Evolutionary conservation across 2,329 filamentous ascomycete genomes (phyloP), one percentile per base, ranked within the genome.

Genomic region (Nannizzia gypsea): DNA sequence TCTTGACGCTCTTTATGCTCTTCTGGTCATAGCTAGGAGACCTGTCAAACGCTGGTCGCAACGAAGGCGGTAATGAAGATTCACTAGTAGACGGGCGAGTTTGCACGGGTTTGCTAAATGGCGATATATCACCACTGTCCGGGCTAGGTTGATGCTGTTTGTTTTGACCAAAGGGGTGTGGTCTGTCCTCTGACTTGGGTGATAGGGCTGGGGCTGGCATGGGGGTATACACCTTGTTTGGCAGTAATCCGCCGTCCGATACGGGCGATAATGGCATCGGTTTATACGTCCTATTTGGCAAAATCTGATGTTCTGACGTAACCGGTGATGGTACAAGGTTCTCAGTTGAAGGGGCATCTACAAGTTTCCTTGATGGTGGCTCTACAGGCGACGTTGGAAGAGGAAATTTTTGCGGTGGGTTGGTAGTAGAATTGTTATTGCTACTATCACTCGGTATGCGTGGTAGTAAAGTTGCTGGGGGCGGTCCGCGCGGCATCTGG

Each of bases 401-500:
- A 9, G 57, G 13, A 17, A 57, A 48, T 26, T 60, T 60, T 22
- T 54, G 1, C 9, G 28, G 38, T 1, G 24, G 38, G 26, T 26
- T 59, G 9, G 3, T 42, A 36, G 31, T 11, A 36, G 31, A 8
- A 36, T 13, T 36, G 31, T 3, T 36, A 13, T 36, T 36, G n/a
- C 38, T 42, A 42, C 36, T 31, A 20, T 62, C 61, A 11, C 22
- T 6, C 28, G 57, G 52, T 38, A 61, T 63, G n/a, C 58, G 55
- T 13, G 67, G 67, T 26, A 66, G 63, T 31, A 66, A 65, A 36
- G 67, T 68, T 38, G 67, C 57, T 15, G 70, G 70, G 62, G 72
- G 70, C 6, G 70, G 69, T n/a, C 66, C 65, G 48, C 65, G 70
- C 17, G 66, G 68, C 62, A 74, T 68, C 28, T 73, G 73, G 42